These are phyloP conservation scores for Atractiella rhizophila DNA, from an alignment of 768 basidiomycete genomes.

Conservation along the genomic window DNA sequence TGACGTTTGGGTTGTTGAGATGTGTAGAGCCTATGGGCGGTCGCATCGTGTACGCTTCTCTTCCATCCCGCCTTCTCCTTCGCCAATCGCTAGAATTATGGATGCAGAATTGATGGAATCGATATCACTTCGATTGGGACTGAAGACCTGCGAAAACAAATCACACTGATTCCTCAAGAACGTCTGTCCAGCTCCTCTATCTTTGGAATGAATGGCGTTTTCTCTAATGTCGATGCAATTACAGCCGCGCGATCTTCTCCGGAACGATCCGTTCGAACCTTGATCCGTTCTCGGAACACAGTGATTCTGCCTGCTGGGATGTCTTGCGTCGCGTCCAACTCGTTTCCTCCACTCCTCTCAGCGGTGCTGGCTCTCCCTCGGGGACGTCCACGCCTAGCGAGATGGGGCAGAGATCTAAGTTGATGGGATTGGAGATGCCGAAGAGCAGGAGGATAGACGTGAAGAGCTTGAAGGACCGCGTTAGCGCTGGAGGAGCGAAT, in stretches of 20 bases:
- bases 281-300: conserved; percentile 29
- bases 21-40: conserved; percentile 24
- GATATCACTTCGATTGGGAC: conserved; percentile 22
- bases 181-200: too few relatives aligned
- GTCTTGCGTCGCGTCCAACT: conserved; percentile 15
- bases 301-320: conserved; percentile 16
- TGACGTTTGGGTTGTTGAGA: conserved; percentile 25
- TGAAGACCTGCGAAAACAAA: conserved; percentile 37
- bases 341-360: conserved; percentile 8
- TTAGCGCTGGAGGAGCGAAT: conserved; percentile 23
- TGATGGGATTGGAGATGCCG: conserved; percentile 18
- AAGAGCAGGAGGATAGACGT: conserved; percentile 20
- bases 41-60: conserved; percentile 22
- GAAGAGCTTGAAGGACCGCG: conserved; percentile 24
- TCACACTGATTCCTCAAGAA: conserved; percentile 31
- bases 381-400: too few relatives aligned
- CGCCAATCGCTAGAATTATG: conserved; percentile 48
- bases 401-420: conserved; percentile 3
- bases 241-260: conserved; percentile 44
- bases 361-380: too few relatives aligned
- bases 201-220: too few relatives aligned
- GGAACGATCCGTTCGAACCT: conserved; percentile 47
- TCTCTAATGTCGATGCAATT: too few relatives aligned
- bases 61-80: conserved; percentile 15
- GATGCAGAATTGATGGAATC: conserved; percentile 21